Evolutionary conservation across 2,329 filamentous ascomycete species (phyloP).

Genomic region (Teratosphaeria epicoccoides): DNA sequence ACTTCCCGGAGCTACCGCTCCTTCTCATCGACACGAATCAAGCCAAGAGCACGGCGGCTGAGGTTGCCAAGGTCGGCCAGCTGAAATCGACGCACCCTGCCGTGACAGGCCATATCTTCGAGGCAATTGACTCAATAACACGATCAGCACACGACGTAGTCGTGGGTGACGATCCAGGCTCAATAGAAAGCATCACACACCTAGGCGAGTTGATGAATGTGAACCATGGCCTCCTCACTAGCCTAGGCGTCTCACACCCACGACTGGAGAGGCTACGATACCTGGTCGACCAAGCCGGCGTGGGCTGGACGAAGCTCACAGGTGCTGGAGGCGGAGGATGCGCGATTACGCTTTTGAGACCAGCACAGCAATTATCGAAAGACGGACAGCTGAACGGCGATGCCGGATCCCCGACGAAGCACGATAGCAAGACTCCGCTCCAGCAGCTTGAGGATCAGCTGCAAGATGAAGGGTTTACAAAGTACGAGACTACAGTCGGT

Average conservation of each 20-base stretch:
- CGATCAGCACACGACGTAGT: conserved; percentile 47
- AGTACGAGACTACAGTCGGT: conserved; percentile 81
- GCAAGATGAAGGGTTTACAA: conserved; percentile 55
- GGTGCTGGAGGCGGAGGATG: conserved; percentile 93
- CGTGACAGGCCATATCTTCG: conserved; percentile 69
- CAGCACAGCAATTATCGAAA: conserved; percentile 40
- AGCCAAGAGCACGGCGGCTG: conserved; percentile 69
- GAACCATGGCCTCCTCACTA: conserved; percentile 86
- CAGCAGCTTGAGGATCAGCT: conserved; percentile 52
- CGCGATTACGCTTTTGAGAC: conserved; percentile 79
- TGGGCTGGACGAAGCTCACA: conserved; percentile 96
- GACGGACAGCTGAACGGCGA: conserved; percentile 19
- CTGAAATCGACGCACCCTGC: conserved; percentile 62
- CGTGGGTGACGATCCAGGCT: conserved; percentile 41
- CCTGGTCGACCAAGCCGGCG: conserved; percentile 74
- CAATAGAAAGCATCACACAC: conserved; percentile 54
- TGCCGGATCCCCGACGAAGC: conserved; percentile 1
- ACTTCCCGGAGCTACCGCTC: conserved; percentile 85
- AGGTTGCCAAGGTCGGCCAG: conserved; percentile 75
- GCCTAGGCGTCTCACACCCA: conserved; percentile 88
- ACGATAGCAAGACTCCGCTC: conserved; percentile 28
- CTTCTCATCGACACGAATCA: conserved; percentile 84
- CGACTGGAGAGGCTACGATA: conserved; percentile 84
- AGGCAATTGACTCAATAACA: conserved; percentile 71
- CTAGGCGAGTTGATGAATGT: conserved; percentile 84